Conservation (phyloP, 805 yeast genomes). For the Candida maris region DNA sequence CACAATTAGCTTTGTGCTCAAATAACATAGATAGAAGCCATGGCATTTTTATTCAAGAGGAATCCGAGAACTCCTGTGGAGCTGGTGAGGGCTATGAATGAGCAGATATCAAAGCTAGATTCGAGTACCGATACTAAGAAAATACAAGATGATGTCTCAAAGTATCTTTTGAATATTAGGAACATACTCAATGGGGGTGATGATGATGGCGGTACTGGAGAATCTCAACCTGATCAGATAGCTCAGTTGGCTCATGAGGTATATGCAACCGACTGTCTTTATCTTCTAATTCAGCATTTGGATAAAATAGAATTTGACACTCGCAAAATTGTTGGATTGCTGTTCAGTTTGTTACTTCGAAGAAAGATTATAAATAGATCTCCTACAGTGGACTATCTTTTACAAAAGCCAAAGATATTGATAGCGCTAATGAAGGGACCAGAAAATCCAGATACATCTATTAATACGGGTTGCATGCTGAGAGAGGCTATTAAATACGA, state of each 20-base stretch:
- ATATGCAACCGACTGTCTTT: slow-evolving; percentile 65
- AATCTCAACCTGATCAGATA: slow-evolving; percentile 65
- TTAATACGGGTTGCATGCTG: slow-evolving; percentile 72
- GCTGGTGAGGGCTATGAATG: slow-evolving; percentile 69
- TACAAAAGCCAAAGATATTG: slow-evolving; percentile 63
- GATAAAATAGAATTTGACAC: slow-evolving; percentile 82
- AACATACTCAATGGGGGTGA: slow-evolving; percentile 56
- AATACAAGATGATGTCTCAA: slow-evolving; percentile 68
- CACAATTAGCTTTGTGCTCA: too few relatives aligned
- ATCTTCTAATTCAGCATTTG: slow-evolving; percentile 55
- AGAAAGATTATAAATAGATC: slow-evolving; percentile 72
- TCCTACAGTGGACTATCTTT: slow-evolving; percentile 84
- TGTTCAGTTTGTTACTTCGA: slow-evolving; percentile 74
- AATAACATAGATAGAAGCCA: too few relatives aligned
- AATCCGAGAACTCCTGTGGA: slow-evolving; percentile 89
- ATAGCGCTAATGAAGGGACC: slow-evolving; percentile 64
- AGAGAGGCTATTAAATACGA: slow-evolving; percentile 85
- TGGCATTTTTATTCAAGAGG: slow-evolving; percentile 90
- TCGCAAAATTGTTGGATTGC: slow-evolving; percentile 70
- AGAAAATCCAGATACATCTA: slow-evolving; percentile 67
- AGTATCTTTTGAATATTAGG: slow-evolving; percentile 62
- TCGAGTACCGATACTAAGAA: slow-evolving; percentile 37
- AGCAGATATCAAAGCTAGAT: slow-evolving; percentile 64
- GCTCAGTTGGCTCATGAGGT: slow-evolving; percentile 77
- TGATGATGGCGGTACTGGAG: slow-evolving; percentile 36